These are phyloP conservation scores for Pichia sp. DNA, from an alignment of 1,139 yeast species.

Conservation along the genomic window DNA sequence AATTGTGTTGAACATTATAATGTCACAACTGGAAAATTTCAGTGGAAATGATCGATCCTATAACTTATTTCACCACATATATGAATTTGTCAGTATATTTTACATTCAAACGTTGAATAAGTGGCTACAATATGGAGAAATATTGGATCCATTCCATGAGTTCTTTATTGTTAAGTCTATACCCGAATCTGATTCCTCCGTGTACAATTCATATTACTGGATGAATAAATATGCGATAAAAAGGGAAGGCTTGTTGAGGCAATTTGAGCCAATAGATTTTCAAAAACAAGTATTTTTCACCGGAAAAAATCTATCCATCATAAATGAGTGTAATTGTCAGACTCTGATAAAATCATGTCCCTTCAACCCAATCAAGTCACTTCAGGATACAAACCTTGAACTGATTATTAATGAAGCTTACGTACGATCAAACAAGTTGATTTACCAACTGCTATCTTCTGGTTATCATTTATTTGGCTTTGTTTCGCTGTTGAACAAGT, in stretches of 20 bases:
- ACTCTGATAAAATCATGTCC: neutral
- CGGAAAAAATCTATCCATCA: constrained; percentile 79
- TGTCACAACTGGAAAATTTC: constrained; percentile 49
- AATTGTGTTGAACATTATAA: constrained; percentile 56
- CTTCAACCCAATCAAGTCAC: constrained; percentile 27
- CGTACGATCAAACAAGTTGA: constrained; percentile 61
- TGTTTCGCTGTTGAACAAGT: constrained; percentile 46
- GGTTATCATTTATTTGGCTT: constrained; percentile 55
- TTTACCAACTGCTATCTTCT: constrained; percentile 49
- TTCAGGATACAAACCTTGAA: constrained; percentile 58
- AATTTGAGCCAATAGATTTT: constrained; percentile 50
- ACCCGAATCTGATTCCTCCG: neutral
- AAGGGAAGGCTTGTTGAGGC: constrained; percentile 70
- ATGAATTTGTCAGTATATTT: constrained; percentile 56
- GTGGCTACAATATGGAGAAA: constrained; percentile 75
- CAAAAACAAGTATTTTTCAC: constrained; percentile 69
- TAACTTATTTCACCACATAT: constrained; percentile 47
- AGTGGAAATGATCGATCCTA: constrained; percentile 65
- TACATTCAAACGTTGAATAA: constrained; percentile 66
- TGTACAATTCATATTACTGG: constrained; percentile 44
- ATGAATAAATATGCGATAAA: constrained; percentile 74
- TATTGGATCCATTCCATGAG: constrained; percentile 79
- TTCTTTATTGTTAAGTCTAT: constrained; percentile 55
- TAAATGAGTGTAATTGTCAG: constrained; percentile 49
- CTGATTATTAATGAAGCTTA: constrained; percentile 61